phyloP scores from a whole-genome alignment of 2,329 filamentous ascomycete genomes.

The Fusarium goolgardi region DNA sequence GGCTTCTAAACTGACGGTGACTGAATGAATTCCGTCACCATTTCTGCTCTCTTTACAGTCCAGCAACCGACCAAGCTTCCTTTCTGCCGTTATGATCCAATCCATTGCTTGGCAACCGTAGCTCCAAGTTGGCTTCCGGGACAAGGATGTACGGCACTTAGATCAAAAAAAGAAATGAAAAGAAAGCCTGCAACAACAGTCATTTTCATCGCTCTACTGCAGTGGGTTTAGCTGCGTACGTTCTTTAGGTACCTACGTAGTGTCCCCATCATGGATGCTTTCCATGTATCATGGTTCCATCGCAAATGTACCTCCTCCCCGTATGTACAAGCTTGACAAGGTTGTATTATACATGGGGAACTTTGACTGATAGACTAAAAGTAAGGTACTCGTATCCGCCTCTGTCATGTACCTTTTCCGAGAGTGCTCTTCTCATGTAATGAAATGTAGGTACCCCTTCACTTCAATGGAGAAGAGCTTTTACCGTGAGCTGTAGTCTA shows the following conservation, averaged over 20 bases:
- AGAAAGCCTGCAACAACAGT: constrained; percentile 12
- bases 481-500: constrained; percentile 18
- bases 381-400: constrained; percentile 33
- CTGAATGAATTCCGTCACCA: constrained; percentile 37
- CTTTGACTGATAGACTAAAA: constrained; percentile 3
- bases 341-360: constrained; percentile 42
- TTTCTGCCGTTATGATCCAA: constrained; percentile 17
- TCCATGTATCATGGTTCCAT: constrained; percentile 39
- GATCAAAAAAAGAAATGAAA: neutral
- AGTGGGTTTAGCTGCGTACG: constrained; percentile 33
- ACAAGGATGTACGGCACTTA: constrained; percentile 30
- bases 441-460: constrained; percentile 33
- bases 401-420: constrained; percentile 29
- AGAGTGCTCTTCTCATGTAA: constrained; percentile 32
- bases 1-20: constrained; percentile 17
- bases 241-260: constrained; percentile 30
- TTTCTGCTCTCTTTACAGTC: constrained; percentile 1
- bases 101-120: constrained; percentile 12
- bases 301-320: constrained; percentile 25
- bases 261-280: constrained; percentile 36
- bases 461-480: constrained; percentile 33
- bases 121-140: constrained; percentile 27
- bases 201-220: neutral
- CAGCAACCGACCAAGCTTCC: constrained; percentile 18
- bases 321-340: constrained; percentile 24